These are phyloP conservation scores for Hericium erinaceus DNA, from an alignment of 768 basidiomycete genomes.

Conservation along the genomic window DNA sequence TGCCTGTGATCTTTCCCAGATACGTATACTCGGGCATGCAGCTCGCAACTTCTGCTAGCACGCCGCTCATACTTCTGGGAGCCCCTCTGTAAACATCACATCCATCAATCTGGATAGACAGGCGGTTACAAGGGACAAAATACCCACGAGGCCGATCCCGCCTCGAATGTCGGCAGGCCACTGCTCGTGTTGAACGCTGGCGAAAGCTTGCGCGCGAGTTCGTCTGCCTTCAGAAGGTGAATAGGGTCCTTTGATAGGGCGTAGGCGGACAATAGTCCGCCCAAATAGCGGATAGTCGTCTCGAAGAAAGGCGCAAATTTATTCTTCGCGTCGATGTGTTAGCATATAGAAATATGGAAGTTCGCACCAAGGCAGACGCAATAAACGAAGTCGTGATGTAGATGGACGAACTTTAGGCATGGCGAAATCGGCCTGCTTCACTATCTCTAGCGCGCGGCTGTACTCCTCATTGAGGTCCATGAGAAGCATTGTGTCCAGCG, in stretches of 20 bases:
- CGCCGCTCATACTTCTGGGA: constrained; percentile 28
- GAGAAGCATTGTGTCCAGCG: constrained; percentile 76
- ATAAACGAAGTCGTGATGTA: neutral
- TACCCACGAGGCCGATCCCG: constrained; percentile 10
- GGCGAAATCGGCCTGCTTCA: constrained; percentile 39
- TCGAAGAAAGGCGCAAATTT: constrained; percentile 26
- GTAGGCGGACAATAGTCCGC: constrained; percentile 78
- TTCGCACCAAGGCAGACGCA: neutral
- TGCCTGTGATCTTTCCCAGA: constrained; percentile 69
- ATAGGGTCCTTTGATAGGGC: constrained; percentile 57
- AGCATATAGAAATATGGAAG: neutral
- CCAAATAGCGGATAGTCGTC: constrained; percentile 88
- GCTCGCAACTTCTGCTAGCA: constrained; percentile 74
- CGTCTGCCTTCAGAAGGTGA: constrained; percentile 58
- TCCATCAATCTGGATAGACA: neutral
- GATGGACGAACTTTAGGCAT: constrained; percentile 30
- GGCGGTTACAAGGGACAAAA: neutral
- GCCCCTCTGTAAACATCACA: constrained; percentile 24
- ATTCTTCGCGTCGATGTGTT: neutral
- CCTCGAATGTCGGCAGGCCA: constrained; percentile 57
- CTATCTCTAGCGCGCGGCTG: constrained; percentile 45
- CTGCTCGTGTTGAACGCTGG: constrained; percentile 62
- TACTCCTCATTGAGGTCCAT: constrained; percentile 71
- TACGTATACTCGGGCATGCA: constrained; percentile 83
- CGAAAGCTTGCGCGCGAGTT: constrained; percentile 60